Evolutionary conservation across 1,139 yeast genomes (phyloP), one percentile per base, ranked within the genome.

Genomic region (Magnusiomyces fungicola): DNA sequence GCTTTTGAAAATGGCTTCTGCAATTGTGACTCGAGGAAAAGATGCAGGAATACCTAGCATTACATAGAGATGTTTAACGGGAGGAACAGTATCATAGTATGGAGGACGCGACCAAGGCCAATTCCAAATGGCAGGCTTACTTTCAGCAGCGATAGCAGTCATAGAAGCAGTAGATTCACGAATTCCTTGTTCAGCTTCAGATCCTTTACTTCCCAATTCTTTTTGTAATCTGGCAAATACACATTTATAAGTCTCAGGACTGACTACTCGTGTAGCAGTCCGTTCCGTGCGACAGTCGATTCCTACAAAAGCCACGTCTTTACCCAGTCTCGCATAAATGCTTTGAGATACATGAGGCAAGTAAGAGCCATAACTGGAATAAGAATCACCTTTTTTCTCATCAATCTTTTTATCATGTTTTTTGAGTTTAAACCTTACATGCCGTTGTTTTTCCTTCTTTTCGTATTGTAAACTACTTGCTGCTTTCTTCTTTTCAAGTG

Each of bases 21-120:
- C 71, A 92, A 95, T 86, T 1, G 89, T 96, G 62, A 90, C 69
- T 57, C 97, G 75, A 3, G 98, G 97, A 62, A 92, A 90, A 43
- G 94, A 85, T 50, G 90, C 85, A 2, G 98, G 98, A 10, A 90
- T 96, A 33, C 97, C 97, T 52, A 92, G 72, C 80, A 90, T 75
- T 4, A 92, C 80, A 57, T 86, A 70, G 40, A 90, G 59, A 65
- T 90, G 98, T 63, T 83, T 83, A 43, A 85, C 72, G 19, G 62
- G 56, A 22, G 83, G n/a, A n/a, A n/a, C n/a, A n/a, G n/a, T n/a
- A n/a, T n/a, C n/a, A n/a, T n/a, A n/a, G n/a, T n/a, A n/a, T n/a
- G n/a, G n/a, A n/a, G n/a, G n/a, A n/a, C n/a, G n/a, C n/a, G n/a
- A n/a, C n/a, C n/a, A n/a, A n/a, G n/a, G n/a, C n/a, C n/a, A n/a